Evolutionary conservation across 352 stramenopile species (phyloP).

Genomic region (Phytophthora litchii): DNA sequence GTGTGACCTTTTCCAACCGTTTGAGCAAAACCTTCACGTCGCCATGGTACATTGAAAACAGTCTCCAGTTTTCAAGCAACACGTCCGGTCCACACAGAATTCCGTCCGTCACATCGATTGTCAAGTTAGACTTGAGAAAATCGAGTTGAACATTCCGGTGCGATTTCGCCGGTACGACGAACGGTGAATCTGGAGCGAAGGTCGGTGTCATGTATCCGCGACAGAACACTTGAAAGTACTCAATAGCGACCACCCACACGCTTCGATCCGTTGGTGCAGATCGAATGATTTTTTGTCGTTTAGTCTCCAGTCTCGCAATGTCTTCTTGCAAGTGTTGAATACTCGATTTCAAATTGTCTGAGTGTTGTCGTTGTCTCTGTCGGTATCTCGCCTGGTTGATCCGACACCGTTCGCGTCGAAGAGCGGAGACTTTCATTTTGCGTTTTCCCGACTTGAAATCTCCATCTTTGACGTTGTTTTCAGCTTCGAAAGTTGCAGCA

Average conservation of each 20-base stretch:
- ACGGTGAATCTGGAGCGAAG: neutral
- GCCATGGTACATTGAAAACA: constrained; percentile 9
- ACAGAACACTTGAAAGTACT: constrained; percentile 22
- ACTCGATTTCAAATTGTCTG: neutral
- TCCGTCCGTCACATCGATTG: constrained; percentile 15
- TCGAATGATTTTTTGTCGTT: constrained; percentile 1
- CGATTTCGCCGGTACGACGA: neutral
- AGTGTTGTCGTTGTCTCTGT: constrained; percentile 9
- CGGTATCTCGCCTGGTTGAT: constrained; percentile 26
- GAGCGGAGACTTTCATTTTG: constrained; percentile 3
- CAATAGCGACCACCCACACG: constrained; percentile 15
- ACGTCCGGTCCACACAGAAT: constrained; percentile 1
- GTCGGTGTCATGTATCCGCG: constrained; percentile 8
- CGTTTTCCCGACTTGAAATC: neutral
- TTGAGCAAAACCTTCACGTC: constrained; percentile 8
- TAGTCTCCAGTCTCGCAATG: constrained; percentile 4
- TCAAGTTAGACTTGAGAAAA: constrained; percentile 6
- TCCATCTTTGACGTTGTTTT: neutral
- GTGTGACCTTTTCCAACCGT: constrained; percentile 1
- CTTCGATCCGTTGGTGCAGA: neutral
- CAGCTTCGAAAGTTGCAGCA: neutral
- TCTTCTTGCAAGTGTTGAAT: constrained; percentile 12
- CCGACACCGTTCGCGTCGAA: constrained; percentile 16
- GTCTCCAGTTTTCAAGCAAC: constrained; percentile 17
- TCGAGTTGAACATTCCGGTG: constrained; percentile 9